A percentile compares a stretch with the other conserved stretches of the same genome.
Evolutionary conservation across 2,329 filamentous ascomycete genomes (phyloP).

Genomic region (Tolypocladium paradoxum): DNA sequence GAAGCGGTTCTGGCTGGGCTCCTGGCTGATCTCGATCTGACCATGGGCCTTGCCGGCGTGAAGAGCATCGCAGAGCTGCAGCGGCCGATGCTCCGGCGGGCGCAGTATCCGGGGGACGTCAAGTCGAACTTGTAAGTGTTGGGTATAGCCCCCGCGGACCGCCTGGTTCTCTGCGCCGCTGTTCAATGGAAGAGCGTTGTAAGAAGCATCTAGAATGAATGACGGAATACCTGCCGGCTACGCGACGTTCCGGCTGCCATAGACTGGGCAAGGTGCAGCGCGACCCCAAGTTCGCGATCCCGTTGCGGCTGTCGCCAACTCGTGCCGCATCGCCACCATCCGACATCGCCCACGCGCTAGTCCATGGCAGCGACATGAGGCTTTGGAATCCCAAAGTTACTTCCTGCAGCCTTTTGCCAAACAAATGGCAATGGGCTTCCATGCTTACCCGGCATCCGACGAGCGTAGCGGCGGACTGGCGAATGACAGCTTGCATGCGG

Average conservation of each 20-base stretch:
- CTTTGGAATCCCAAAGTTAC: neutral
- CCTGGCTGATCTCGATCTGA: conserved; percentile 35
- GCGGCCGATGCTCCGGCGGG: conserved; percentile 19
- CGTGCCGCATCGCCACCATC: neutral
- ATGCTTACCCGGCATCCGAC: neutral
- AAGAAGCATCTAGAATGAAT: neutral
- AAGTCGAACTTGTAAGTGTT: conserved; percentile 17
- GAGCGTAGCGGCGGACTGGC: neutral
- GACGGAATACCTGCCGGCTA: neutral
- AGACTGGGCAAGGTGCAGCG: neutral
- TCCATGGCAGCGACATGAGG: neutral
- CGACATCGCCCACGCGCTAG: neutral
- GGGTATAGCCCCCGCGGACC: neutral
- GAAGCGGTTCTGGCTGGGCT: conserved; percentile 36
- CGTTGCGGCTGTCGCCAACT: neutral
- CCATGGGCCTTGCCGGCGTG: conserved; percentile 43
- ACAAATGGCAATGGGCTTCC: neutral
- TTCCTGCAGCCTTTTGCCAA: no score
- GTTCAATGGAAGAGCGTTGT: neutral
- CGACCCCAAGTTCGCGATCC: neutral
- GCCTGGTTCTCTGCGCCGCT: neutral
- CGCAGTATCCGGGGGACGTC: conserved; percentile 21
- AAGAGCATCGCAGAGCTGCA: conserved; percentile 27
- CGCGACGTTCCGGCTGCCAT: neutral
- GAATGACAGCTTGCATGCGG: neutral